Percentiles rank a stretch among this genome's conserved stretches.
Evolutionary conservation across 2,329 filamentous ascomycete genomes (phyloP).

Genomic region (Rhytidhysteron rufulum): DNA sequence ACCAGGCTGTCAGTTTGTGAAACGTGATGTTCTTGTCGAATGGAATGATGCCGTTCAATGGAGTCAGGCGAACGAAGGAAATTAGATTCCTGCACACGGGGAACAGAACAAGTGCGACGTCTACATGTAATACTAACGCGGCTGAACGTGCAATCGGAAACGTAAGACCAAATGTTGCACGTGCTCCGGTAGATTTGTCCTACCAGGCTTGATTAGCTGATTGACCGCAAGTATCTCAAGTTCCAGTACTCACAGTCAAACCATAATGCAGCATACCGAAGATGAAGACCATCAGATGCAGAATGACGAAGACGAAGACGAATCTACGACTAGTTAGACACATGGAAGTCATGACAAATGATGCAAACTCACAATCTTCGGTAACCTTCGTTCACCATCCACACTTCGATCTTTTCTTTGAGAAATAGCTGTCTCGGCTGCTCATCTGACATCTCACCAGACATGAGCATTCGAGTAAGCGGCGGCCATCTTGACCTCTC

Average conservation of each 20-base stretch:
- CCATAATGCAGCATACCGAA: slow-evolving; percentile 79
- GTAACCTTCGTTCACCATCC: slow-evolving; percentile 89
- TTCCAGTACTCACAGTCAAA: slow-evolving; percentile 52
- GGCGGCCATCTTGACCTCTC: slow-evolving; percentile 81
- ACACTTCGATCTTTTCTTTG: slow-evolving; percentile 72
- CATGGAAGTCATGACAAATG: no score
- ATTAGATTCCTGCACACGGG: slow-evolving; percentile 83
- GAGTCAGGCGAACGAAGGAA: slow-evolving; percentile 74
- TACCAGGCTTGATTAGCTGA: slow-evolving; percentile 11
- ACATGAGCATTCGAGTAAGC: slow-evolving; percentile 76
- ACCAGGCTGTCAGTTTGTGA: slow-evolving; percentile 81
- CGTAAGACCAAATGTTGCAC: slow-evolving; percentile 68
- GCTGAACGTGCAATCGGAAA: slow-evolving; percentile 74
- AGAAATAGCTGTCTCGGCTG: slow-evolving; percentile 63
- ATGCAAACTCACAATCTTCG: slow-evolving; percentile 65
- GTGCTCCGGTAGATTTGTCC: slow-evolving; percentile 62
- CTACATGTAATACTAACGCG: slow-evolving; percentile 74
- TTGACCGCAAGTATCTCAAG: not conserved
- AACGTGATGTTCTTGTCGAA: slow-evolving; percentile 90
- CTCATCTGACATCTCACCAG: slow-evolving; percentile 76
- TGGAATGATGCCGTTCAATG: slow-evolving; percentile 80
- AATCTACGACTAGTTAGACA: no score
- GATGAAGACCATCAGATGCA: slow-evolving; percentile 72
- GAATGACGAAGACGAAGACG: slow-evolving; percentile 68
- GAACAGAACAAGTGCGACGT: slow-evolving; percentile 74